These are phyloP conservation scores for Flaveria ramosissima DNA, from an alignment of 129 eudicot genomes.

Conservation along the genomic window DNA sequence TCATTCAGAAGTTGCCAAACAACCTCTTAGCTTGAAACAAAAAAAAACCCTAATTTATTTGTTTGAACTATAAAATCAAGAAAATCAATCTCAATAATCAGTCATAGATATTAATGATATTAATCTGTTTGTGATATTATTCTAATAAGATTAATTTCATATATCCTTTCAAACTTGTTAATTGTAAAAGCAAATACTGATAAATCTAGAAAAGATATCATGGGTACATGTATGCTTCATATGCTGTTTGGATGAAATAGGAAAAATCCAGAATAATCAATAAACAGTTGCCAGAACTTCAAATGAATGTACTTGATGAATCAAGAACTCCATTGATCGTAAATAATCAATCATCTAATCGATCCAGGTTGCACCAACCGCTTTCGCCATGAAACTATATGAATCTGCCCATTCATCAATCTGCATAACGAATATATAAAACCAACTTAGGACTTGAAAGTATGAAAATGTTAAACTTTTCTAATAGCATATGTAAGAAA, in stretches of 20 bases:
- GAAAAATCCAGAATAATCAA: background rate
- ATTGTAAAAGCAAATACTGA: background rate
- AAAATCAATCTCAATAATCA: no score
- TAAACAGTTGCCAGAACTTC: background rate
- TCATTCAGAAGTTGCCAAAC: no score
- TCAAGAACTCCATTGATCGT: background rate
- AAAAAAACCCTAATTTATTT: no score
- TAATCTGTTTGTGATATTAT: no score
- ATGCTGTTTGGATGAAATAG: background rate
- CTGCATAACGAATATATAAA: constrained; percentile 25
- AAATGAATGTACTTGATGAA: background rate
- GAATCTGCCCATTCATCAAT: constrained; percentile 53
- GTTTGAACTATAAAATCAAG: no score
- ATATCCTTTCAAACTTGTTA: no score
- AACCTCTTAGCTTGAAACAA: no score
- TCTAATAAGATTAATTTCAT: no score
- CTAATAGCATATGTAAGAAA: background rate
- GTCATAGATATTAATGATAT: no score
- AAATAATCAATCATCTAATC: constrained; percentile 25
- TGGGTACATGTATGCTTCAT: background rate
- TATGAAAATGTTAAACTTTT: background rate
- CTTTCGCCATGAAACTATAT: constrained; percentile 46
- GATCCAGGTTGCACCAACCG: constrained; percentile 46
- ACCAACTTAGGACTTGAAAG: background rate
- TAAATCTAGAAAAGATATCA: background rate